Evolutionary conservation across 1,139 yeast genomes (phyloP), one percentile per base, ranked within the genome.

Genomic region (Geotrichum histeridarum): DNA sequence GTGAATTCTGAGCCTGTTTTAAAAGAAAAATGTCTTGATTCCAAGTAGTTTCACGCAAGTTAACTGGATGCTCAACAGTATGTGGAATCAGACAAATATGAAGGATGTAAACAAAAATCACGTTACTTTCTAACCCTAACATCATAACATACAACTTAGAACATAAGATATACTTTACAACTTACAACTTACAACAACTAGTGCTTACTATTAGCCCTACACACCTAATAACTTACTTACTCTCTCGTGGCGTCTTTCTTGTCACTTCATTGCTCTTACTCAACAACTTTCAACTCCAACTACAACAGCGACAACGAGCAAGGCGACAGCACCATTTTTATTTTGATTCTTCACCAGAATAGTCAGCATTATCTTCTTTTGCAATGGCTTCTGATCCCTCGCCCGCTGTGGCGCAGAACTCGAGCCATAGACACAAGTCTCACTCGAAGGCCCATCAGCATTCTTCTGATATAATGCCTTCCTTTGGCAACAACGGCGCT

Each of bases 391-490:
- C 48, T 11, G 18, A 33, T 15, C 37, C 35, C 9, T 11, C 48
- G 15, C n/a, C 48, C 8, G 39, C 14, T 9, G n/a, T 38, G 18
- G 27, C 48, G 9, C 48, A 37, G 36, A 8, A 42, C 8, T 4
- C 8, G 38, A 43, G 33, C 42, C 27, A 27, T 17, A 15, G 30
- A 6, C 30, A 45, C 33, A 18, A 14, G 11, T 33, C 27, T 18
- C 18, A 44, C 14, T 8, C 48, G 4, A 11, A 44, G 39, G 2
- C 31, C 15, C 49, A 45, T 14, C 37, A 31, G 14, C 1, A 32
- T 36, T 37, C 50, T 4, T 35, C 58, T 11, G 66, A 63, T 46
- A 62, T 62, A 33, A 60, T 62, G 63, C 64, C 65, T 18, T 57
- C 65, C 42, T 57, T 60, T 37, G 60, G 57, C 48, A 52, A 59